phyloP scores from a whole-genome alignment of 371 early-diverging fungal genomes.

The Hamiltosporidium tvaerminnensis region DNA sequence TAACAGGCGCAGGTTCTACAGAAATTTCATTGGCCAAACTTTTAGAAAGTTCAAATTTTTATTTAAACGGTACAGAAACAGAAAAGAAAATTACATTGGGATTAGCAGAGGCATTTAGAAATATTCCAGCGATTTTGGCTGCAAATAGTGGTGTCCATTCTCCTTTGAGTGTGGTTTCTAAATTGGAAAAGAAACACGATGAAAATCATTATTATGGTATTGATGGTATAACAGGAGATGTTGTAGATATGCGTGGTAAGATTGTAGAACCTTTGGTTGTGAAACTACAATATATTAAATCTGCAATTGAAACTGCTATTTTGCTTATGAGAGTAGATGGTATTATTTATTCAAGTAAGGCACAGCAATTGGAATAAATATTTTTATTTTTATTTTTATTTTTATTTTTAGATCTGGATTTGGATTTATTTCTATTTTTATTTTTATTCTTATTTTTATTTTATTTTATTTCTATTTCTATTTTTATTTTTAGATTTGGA shows the following conservation, averaged over 20 bases:
- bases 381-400: slow-evolving; percentile 1
- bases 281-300: slow-evolving; percentile 93
- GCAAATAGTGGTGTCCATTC: slow-evolving; percentile 74
- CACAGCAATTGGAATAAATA: slow-evolving; percentile 6
- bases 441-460: background rate
- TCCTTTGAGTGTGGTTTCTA: slow-evolving; percentile 71
- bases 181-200: slow-evolving; percentile 83
- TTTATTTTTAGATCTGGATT: slow-evolving; percentile 5
- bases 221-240: slow-evolving; percentile 77
- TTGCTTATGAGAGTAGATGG: slow-evolving; percentile 54
- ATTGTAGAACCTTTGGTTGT: slow-evolving; percentile 97
- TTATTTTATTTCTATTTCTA: background rate
- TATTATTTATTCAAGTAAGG: slow-evolving; percentile 34
- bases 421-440: background rate
- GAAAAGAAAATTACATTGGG: slow-evolving; percentile 39
- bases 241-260: slow-evolving; percentile 74
- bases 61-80: slow-evolving; percentile 2
- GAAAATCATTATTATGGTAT: slow-evolving; percentile 71
- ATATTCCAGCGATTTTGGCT: slow-evolving; percentile 86
- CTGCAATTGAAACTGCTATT: slow-evolving; percentile 73
- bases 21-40: slow-evolving; percentile 73
- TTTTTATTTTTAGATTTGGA: background rate
- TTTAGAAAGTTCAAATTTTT: slow-evolving; percentile 2
- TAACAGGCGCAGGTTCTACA: slow-evolving; percentile 97
- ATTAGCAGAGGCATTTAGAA: slow-evolving; percentile 73